Evolutionary conservation across 148 eudicot genomes (phyloP).

Genomic region (Chenopodium quinoa): DNA sequence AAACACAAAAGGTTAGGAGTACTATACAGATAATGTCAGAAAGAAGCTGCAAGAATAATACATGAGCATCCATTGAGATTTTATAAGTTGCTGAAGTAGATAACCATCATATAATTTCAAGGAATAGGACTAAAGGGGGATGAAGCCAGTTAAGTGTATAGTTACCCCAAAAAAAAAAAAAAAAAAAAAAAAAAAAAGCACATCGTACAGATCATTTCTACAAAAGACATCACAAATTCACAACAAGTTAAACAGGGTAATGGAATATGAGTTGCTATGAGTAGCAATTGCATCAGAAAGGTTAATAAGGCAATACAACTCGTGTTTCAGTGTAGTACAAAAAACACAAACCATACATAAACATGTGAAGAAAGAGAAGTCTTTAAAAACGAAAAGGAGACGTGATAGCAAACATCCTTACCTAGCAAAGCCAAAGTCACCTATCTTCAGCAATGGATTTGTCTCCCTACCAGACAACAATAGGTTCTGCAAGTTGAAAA

Average conservation of each 20-base stretch:
- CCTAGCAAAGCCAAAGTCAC: conserved; percentile 69
- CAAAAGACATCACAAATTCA: too few species aligned
- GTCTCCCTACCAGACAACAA: conserved; percentile 42
- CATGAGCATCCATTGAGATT: too few species aligned
- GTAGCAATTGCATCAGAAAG: background rate
- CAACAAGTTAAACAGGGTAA: background rate
- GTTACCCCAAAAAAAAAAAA: too few species aligned
- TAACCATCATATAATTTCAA: too few species aligned
- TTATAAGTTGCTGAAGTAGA: too few species aligned
- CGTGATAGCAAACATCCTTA: conserved; percentile 18
- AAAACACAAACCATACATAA: background rate
- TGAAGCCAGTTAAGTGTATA: too few species aligned
- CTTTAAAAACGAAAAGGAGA: background rate
- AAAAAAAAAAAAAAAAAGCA: too few species aligned
- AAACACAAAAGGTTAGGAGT: too few species aligned
- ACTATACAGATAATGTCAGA: too few species aligned
- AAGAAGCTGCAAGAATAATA: too few species aligned
- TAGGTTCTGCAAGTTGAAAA: conserved; percentile 44
- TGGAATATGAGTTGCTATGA: background rate
- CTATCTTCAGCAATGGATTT: conserved; percentile 51
- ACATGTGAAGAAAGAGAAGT: background rate
- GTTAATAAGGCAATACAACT: background rate
- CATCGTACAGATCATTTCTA: too few species aligned
- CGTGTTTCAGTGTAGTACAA: background rate
- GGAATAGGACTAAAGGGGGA: too few species aligned